These are phyloP conservation scores for Crocinoboletus sp. DNA, from an alignment of 1,284 basidiomycete species.

Conservation along the genomic window DNA sequence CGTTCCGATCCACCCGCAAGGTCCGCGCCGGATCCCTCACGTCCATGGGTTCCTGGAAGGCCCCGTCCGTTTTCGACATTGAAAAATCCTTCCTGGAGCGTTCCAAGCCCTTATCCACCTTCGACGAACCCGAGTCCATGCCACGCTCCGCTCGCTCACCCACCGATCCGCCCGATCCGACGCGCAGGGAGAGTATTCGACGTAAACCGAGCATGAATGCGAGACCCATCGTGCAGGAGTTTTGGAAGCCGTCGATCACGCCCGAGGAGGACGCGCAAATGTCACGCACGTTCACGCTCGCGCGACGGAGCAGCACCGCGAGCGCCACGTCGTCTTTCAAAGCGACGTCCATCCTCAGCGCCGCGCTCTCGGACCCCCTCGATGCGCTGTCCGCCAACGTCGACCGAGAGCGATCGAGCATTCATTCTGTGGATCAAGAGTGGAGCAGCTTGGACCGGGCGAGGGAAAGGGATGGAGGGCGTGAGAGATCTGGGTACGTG, in stretches of 20 bases:
- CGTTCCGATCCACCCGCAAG: slow-evolving; percentile 19
- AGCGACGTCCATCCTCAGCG: slow-evolving; percentile 29
- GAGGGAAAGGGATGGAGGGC: slow-evolving; percentile 22
- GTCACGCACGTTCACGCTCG: slow-evolving; percentile 33
- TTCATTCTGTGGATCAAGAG: slow-evolving; percentile 26
- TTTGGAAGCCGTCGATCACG: slow-evolving; percentile 43
- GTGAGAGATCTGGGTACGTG: slow-evolving; percentile 13
- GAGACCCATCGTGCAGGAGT: slow-evolving; percentile 29
- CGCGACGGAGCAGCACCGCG: slow-evolving; percentile 37
- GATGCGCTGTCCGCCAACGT: slow-evolving; percentile 12
- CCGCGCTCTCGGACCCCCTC: slow-evolving; percentile 29
- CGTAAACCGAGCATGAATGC: slow-evolving; percentile 28
- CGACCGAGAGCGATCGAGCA: slow-evolving; percentile 27
- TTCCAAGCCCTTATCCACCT: slow-evolving; percentile 16
- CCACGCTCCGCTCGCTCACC: slow-evolving; percentile 17
- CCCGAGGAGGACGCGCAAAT: slow-evolving; percentile 39
- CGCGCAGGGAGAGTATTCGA: slow-evolving; percentile 27
- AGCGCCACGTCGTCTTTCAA: slow-evolving; percentile 35
- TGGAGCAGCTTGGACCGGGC: slow-evolving; percentile 24
- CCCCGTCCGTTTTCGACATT: slow-evolving; percentile 25
- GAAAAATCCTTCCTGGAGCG: slow-evolving; percentile 22
- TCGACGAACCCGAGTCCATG: slow-evolving; percentile 28
- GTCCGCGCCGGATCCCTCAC: slow-evolving; percentile 28
- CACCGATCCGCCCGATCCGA: slow-evolving; percentile 21
- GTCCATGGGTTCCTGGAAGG: slow-evolving; percentile 27